Evolutionary conservation across 2,329 filamentous ascomycete species (phyloP), one percentile per base, ranked within the genome.

Genomic region (Xylariaceae sp.): DNA sequence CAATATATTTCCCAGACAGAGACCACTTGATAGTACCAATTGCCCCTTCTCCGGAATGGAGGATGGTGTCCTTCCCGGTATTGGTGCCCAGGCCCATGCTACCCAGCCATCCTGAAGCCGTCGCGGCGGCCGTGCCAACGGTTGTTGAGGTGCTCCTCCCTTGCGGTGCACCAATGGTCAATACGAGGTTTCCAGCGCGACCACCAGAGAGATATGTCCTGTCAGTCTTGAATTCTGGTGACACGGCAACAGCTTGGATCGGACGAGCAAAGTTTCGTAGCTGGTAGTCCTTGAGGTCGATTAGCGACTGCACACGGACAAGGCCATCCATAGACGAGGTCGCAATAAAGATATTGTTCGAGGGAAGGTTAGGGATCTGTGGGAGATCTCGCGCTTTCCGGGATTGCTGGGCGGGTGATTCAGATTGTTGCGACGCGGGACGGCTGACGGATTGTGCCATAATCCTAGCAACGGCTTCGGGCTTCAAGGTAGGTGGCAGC

Each of bases 21-120:
- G 92, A 97, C 91, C 92, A 99, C 70, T 95, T 92, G 66, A 99
- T 94, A 3, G 86, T 88, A 68, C 84, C 92, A 59, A 99, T 94
- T 2, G 85, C 83, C 3, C 94, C 94, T 73, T 99, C 95, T 2
- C 94, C 94, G 7, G 88, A 90, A 67, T 99, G 94, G 44, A 97
- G 71, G 2, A 96, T 77, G 0, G 84, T 90, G 67, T 99, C 94
- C 66, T 87, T 92, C 12, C 91, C 92, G 10, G 81, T 86, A 63
- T 87, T 89, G 22, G 80, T 73, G 37, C 89, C 87, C 3, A 97
- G 72, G 0, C 92, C 92, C 68, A 97, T 88, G 43, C 86, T 88
- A 0, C 92, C 90, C 1, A 97, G 79, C 94, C 94, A 99, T 18
- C 91, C 90, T 4, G 89, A 88, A 34, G 92, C 89, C 4, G 90